Evolutionary conservation across 352 stramenopile species (phyloP).

Genomic region (Phytophthora sojae): DNA sequence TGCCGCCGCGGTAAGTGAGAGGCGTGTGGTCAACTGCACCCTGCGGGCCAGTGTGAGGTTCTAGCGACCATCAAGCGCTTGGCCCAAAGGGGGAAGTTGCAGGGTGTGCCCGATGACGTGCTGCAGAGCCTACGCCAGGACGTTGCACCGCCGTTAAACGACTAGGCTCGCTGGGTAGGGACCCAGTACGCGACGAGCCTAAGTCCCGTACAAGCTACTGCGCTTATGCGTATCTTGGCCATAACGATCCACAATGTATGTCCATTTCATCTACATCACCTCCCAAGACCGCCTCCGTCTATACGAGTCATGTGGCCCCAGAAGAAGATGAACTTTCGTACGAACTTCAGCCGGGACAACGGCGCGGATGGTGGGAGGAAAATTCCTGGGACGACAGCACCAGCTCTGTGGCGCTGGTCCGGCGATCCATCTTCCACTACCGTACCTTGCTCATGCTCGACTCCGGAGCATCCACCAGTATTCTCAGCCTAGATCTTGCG

Average conservation of each 20-base stretch:
- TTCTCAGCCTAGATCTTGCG: slow-evolving; percentile 38
- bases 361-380: slow-evolving; percentile 5
- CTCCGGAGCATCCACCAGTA: slow-evolving; percentile 34
- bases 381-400: slow-evolving; percentile 6
- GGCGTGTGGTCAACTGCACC: background rate
- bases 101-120: background rate
- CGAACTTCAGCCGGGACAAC: background rate
- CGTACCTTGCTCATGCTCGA: slow-evolving; percentile 25
- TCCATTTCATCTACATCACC: slow-evolving; percentile 7
- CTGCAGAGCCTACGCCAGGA: background rate
- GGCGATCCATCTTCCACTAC: slow-evolving; percentile 25
- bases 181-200: slow-evolving; percentile 27
- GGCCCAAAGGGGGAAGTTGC: background rate
- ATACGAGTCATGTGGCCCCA: slow-evolving; percentile 3
- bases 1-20: background rate
- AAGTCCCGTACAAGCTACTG: slow-evolving; percentile 4
- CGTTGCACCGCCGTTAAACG: slow-evolving; percentile 13
- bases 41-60: background rate
- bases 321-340: slow-evolving; percentile 1
- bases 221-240: slow-evolving; percentile 14
- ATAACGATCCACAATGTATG: slow-evolving; percentile 20
- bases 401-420: background rate
- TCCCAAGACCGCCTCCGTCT: slow-evolving; percentile 1
- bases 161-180: slow-evolving; percentile 22
- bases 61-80: background rate